Base-by-base conservation (phyloP, 2,329 filamentous ascomycete genomes). In the Fusarium sp. region DNA sequence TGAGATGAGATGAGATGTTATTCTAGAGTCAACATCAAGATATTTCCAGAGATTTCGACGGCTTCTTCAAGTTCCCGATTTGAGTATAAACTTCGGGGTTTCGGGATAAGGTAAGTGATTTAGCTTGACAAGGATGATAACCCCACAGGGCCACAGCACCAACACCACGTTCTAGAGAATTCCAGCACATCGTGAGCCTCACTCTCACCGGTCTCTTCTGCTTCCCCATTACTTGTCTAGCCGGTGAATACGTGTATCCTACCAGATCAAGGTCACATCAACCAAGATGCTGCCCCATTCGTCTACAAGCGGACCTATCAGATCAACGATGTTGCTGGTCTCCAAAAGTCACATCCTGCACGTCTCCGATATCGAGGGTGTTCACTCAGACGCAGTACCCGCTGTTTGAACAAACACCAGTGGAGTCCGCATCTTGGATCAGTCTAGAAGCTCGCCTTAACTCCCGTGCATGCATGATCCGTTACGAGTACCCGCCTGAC, bases 111-210 rank as follows among this genome's bases (percentile, higher is more conserved):
- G 51, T 51, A 36, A 33, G n/a, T n/a, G n/a, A 20, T 52, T 45
- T 67, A 58, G 58, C 60, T 69, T 18, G 37, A 20, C 47, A 17
- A 27, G 45, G 63, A 36, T 45, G 43, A 47, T 41, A 70, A 72
- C 72, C 68, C 66, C 72, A 71, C 72, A 25, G 25, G 25, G 68
- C 66, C 71, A 73, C 70, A 74, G 62, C 63, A 60, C 69, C 71
- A 74, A 68, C 71, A 73, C 66, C 71, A 72, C 60, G 56, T 59
- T 56, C 50, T 63, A 61, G 50, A 46, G 20, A 51, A 43, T 66
- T 58, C 56, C 41, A 73, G 64, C 56, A 62, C 53, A 74, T 72
- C 68, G 67, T 57, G 68, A 74, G 70, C 66, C 69, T 73, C 71
- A 71, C 39, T 56, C 35, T 10, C 15, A 40, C 31, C 9, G 21